A percentile compares a stretch with the other conserved stretches of the same genome.
Evolutionary conservation across 2,329 filamentous ascomycete genomes (phyloP).

Genomic region (Thermothelomyces thermophilus): DNA sequence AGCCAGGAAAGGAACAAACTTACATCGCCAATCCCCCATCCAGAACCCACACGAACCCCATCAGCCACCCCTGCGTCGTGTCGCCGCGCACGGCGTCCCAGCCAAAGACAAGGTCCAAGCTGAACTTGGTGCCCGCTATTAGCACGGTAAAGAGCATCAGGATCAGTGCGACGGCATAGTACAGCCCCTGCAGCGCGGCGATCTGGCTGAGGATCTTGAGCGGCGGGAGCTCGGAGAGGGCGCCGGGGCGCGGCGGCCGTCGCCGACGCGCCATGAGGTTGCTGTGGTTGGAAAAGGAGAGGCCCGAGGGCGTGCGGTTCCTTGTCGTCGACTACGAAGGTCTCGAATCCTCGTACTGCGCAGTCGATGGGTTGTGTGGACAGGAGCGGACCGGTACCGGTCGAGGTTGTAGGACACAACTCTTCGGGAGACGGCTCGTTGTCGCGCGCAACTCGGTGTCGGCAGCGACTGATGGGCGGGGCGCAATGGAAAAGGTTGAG

Average conservation of each 20-base stretch:
- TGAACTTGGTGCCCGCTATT: conserved; percentile 50
- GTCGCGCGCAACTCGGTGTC: too few relatives aligned
- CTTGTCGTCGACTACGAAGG: too few relatives aligned
- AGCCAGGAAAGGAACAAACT: conserved; percentile 16
- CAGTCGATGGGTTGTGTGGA: too few relatives aligned
- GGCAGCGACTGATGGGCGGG: too few relatives aligned
- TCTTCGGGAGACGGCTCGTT: too few relatives aligned
- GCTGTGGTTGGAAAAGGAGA: neutral
- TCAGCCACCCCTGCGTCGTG: conserved; percentile 55
- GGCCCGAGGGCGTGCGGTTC: neutral
- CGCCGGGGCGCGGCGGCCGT: conserved; percentile 53
- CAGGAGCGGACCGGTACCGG: too few relatives aligned
- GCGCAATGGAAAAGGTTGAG: too few relatives aligned
- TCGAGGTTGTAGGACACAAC: too few relatives aligned
- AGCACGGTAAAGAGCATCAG: conserved; percentile 45
- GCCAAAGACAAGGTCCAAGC: conserved; percentile 48
- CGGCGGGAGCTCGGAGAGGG: conserved; percentile 54
- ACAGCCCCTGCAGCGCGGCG: conserved; percentile 48
- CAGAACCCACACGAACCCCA: conserved; percentile 52
- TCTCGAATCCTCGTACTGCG: too few relatives aligned
- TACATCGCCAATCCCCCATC: conserved; percentile 49
- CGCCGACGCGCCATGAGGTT: conserved; percentile 46
- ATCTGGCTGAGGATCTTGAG: conserved; percentile 55
- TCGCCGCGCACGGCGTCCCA: conserved; percentile 55
- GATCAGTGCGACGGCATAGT: conserved; percentile 28